phyloP scores from a whole-genome alignment of 257 asterid genomes.

The Ophiorrhiza pumila region DNA sequence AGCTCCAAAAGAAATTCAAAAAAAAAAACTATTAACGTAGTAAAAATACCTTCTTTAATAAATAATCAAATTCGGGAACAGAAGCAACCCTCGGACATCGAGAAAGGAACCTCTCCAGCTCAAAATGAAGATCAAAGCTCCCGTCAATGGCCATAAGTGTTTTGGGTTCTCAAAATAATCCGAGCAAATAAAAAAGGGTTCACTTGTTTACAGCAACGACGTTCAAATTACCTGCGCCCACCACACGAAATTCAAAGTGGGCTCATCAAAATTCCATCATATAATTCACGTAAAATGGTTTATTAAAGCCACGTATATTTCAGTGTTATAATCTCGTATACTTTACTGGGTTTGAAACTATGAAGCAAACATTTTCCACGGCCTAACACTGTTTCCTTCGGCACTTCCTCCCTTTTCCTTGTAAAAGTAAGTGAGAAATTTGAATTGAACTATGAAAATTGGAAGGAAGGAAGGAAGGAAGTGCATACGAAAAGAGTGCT shows the following conservation, averaged over 20 bases:
- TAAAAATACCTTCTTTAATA: slow-evolving; percentile 56
- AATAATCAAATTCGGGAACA: slow-evolving; percentile 34
- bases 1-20: neutral
- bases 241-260: neutral
- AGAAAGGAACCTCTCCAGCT: slow-evolving; percentile 57
- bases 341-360: no score
- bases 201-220: neutral
- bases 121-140: slow-evolving; percentile 54
- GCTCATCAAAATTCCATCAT: slow-evolving; percentile 8
- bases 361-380: no score
- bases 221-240: neutral
- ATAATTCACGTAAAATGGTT: neutral
- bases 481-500: no score
- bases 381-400: no score
- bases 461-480: no score
- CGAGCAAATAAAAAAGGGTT: neutral
- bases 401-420: no score
- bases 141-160: slow-evolving; percentile 65
- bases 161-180: neutral
- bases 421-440: no score
- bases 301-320: no score
- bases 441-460: no score
- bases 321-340: no score
- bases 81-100: slow-evolving; percentile 60
- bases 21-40: neutral